phyloP scores from a whole-genome alignment of 306 rosid species.

The Corylus americana region DNA sequence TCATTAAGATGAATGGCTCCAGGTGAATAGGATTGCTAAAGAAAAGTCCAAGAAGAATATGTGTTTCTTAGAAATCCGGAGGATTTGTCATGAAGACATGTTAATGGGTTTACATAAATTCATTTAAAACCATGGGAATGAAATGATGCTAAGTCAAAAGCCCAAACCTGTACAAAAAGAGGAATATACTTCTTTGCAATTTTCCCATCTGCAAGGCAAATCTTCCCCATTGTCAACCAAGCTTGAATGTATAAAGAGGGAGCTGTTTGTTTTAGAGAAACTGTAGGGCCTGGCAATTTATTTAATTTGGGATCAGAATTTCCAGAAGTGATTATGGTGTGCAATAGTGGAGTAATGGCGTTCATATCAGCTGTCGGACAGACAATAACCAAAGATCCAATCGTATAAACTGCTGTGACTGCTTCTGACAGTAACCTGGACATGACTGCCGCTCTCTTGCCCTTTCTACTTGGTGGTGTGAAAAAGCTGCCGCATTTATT shows the following conservation, averaged over 20 bases:
- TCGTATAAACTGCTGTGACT: conserved; percentile 73
- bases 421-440: conserved; percentile 58
- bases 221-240: conserved; percentile 93
- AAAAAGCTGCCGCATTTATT: conserved; percentile 39
- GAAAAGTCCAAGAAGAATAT: not conserved
- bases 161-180: conserved; percentile 77
- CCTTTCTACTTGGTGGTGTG: conserved; percentile 64
- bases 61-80: conserved; percentile 12
- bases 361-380: conserved; percentile 69
- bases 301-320: conserved; percentile 61
- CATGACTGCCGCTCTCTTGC: conserved; percentile 46
- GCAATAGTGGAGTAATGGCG: conserved; percentile 57
- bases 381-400: conserved; percentile 75
- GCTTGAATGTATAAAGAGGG: conserved; percentile 83
- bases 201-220: conserved; percentile 89
- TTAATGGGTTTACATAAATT: not conserved
- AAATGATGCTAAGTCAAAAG: conserved; percentile 17
- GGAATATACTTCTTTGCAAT: conserved; percentile 88
- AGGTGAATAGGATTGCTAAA: not conserved
- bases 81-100: not conserved
- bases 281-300: conserved; percentile 47
- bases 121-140: conserved; percentile 3
- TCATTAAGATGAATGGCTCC: not conserved
- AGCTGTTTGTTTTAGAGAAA: conserved; percentile 57
- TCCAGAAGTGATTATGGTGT: conserved; percentile 77